Conservation (phyloP, 495 filamentous ascomycete genomes). For the Rhizodiscina lignyota region DNA sequence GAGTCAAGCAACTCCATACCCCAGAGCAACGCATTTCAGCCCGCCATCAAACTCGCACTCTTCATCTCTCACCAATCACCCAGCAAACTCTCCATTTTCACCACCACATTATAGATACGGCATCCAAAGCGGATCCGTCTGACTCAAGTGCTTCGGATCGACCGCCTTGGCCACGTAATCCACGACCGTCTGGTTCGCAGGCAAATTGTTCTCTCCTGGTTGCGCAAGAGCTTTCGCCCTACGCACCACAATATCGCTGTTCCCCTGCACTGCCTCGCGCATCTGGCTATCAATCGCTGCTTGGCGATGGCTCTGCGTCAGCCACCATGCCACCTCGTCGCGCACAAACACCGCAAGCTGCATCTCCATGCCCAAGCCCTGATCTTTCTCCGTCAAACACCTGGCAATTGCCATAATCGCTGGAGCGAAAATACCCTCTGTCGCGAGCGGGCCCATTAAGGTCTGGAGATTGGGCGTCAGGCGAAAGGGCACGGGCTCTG, state of each 20-base stretch:
- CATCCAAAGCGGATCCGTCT: slow-evolving; percentile 93
- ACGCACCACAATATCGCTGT: slow-evolving; percentile 82
- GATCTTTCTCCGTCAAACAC: slow-evolving; percentile 76
- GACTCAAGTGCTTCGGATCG: slow-evolving; percentile 68
- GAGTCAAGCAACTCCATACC: too few relatives aligned
- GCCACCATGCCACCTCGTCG: slow-evolving; percentile 98
- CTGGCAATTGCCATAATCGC: slow-evolving; percentile 91
- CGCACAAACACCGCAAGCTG: slow-evolving; percentile 85
- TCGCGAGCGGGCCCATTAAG: slow-evolving; percentile 85
- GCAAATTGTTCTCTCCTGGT: slow-evolving; percentile 42
- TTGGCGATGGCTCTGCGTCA: slow-evolving; percentile 62
- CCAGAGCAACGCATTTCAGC: too few relatives aligned
- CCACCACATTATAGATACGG: slow-evolving; percentile 74
- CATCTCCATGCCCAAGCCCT: slow-evolving; percentile 86
- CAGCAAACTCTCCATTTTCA: too few relatives aligned
- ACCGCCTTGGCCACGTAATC: slow-evolving; percentile 75
- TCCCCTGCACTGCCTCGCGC: slow-evolving; percentile 71
- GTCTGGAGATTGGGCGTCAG: slow-evolving; percentile 92
- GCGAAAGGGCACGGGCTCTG: slow-evolving; percentile 89
- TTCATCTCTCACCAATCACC: too few relatives aligned
- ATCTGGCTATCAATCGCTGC: slow-evolving; percentile 50
- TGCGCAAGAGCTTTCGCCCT: slow-evolving; percentile 66
- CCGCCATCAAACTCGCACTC: too few relatives aligned
- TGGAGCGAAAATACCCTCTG: slow-evolving; percentile 84
- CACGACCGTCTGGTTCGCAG: slow-evolving; percentile 91